A percentile compares a stretch with the other conserved stretches of the same genome.
Evolutionary conservation across 2,329 filamentous ascomycete genomes (phyloP).

Genomic region (Diaporthe amygdali): DNA sequence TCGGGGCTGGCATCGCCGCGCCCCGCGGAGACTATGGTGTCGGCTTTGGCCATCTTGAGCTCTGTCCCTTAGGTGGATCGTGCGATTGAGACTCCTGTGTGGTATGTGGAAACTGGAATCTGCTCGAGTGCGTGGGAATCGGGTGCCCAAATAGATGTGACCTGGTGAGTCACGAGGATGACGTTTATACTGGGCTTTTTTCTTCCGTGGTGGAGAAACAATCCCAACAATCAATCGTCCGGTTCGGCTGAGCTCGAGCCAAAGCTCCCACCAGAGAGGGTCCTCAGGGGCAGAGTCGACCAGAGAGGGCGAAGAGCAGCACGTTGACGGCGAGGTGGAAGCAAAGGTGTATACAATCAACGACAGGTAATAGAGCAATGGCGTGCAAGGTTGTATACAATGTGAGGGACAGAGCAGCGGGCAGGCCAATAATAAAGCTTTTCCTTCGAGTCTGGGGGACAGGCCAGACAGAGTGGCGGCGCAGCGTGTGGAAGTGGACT

Average conservation of each 20-base stretch:
- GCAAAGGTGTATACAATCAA: background rate
- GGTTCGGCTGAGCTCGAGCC: background rate
- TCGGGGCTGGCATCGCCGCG: constrained; percentile 22
- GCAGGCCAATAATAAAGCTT: constrained; percentile 14
- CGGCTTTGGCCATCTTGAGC: constrained; percentile 18
- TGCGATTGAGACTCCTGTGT: background rate
- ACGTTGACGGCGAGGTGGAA: background rate
- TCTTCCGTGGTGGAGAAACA: background rate
- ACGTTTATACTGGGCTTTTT: constrained; percentile 2
- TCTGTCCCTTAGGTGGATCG: background rate
- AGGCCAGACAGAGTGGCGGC: constrained; percentile 5
- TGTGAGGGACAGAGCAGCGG: background rate
- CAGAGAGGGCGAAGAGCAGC: background rate
- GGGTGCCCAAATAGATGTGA: background rate
- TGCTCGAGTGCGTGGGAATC: background rate
- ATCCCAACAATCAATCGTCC: background rate
- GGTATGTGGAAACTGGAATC: background rate
- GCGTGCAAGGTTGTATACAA: background rate
- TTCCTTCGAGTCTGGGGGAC: background rate
- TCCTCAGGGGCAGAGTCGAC: background rate
- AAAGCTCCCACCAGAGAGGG: background rate
- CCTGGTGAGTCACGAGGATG: constrained; percentile 12
- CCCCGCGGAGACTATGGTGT: constrained; percentile 15
- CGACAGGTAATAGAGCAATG: background rate
- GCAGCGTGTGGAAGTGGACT: constrained; percentile 7